Conservation (phyloP, 163 green algal genomes). For the Botryococcus braunii region DNA sequence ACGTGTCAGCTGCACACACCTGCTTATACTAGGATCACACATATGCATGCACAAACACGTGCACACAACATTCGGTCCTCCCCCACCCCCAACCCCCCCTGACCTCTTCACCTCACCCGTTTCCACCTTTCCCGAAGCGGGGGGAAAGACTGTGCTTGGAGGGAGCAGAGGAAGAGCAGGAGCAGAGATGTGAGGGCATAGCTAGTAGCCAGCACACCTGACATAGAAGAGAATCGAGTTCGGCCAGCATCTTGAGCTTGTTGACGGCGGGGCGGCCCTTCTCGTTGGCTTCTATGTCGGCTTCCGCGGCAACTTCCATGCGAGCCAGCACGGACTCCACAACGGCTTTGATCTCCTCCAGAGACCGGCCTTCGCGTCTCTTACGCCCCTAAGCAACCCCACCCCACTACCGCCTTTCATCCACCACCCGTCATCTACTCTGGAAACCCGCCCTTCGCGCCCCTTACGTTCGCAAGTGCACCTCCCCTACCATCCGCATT, state of each 20-base stretch:
- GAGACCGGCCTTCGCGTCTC: background rate
- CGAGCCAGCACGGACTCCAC: constrained; percentile 38
- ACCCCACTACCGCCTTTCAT: background rate
- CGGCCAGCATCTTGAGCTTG: constrained; percentile 69
- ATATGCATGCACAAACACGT: no score
- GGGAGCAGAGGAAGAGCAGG: background rate
- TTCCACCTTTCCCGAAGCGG: no score
- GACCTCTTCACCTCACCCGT: no score
- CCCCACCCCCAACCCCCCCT: no score
- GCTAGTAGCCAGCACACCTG: no score
- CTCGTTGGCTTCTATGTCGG: constrained; percentile 40
- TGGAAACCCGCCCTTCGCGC: background rate
- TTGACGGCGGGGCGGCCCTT: constrained; percentile 49
- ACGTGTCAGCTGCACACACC: no score
- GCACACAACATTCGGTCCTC: no score
- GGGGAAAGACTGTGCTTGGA: no score
- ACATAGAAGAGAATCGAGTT: constrained; percentile 35
- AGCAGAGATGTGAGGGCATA: background rate
- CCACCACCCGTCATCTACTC: background rate
- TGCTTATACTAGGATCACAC: no score
- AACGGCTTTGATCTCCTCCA: constrained; percentile 15
- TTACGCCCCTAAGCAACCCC: no score
- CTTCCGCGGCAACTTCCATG: constrained; percentile 54
- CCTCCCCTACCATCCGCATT: no score
- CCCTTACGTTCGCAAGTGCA: no score